These are phyloP conservation scores for Arthroderma uncinatum DNA, from an alignment of 2,329 filamentous ascomycete species.

Conservation along the genomic window DNA sequence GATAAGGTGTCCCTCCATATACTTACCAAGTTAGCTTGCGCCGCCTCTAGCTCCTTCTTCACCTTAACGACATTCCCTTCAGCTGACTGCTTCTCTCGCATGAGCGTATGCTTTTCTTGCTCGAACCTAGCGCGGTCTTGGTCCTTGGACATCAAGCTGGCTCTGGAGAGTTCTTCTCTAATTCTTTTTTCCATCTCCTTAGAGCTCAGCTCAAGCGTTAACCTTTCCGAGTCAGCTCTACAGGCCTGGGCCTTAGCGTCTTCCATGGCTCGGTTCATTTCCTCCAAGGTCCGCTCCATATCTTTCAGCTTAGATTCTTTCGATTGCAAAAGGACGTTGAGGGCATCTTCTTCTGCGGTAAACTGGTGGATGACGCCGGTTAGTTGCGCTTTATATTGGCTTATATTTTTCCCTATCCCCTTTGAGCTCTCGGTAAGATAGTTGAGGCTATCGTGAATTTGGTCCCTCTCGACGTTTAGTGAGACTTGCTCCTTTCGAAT, in stretches of 20 bases:
- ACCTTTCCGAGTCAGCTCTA: constrained; percentile 18
- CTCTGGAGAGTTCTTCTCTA: constrained; percentile 25
- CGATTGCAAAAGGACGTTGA: constrained; percentile 10
- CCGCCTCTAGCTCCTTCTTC: constrained; percentile 17
- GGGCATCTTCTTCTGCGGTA: constrained; percentile 18
- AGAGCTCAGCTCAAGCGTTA: constrained; percentile 17
- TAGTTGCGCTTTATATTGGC: constrained; percentile 17
- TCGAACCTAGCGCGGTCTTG: constrained; percentile 23
- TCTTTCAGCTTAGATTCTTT: not conserved
- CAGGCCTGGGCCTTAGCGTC: constrained; percentile 15
- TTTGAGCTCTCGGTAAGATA: constrained; percentile 19
- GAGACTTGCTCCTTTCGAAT: constrained; percentile 19
- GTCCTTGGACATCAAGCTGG: constrained; percentile 21
- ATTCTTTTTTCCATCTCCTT: constrained; percentile 19
- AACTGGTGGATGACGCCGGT: constrained; percentile 16
- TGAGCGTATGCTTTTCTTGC: constrained; percentile 20
- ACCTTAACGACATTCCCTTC: constrained; percentile 16
- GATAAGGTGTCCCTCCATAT: not conserved
- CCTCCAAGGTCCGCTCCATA: constrained; percentile 11
- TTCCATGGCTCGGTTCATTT: constrained; percentile 22
- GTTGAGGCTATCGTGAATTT: constrained; percentile 19
- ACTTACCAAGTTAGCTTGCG: constrained; percentile 20
- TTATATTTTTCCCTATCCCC: constrained; percentile 13
- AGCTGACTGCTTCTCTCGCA: constrained; percentile 20
- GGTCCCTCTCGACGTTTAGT: constrained; percentile 20